Percentiles rank a stretch among this genome's conserved stretches.
Conservation (phyloP, 768 basidiomycete species). For the Dioszegia crocea region DNA sequence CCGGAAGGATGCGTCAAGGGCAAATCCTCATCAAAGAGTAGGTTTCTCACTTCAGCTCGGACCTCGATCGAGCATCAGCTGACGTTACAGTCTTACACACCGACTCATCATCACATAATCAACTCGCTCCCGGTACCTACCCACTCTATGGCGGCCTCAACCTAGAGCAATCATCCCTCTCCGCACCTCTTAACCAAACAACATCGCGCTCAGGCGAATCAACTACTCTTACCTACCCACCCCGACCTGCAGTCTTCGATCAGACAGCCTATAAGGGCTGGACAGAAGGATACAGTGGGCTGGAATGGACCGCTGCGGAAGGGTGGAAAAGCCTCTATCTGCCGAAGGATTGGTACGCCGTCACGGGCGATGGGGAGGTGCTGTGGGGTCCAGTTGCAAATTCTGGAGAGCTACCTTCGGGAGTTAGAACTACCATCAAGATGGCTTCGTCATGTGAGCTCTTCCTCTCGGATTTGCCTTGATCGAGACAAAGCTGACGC, state of each 20-base stretch:
- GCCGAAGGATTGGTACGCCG: slow-evolving; percentile 31
- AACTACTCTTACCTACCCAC: slow-evolving; percentile 17
- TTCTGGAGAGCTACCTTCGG: slow-evolving; percentile 18
- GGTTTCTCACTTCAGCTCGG: not conserved
- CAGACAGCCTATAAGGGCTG: slow-evolving; percentile 13
- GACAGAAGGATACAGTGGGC: not conserved
- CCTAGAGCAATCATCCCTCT: slow-evolving; percentile 4
- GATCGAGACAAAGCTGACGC: not conserved
- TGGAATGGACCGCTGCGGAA: slow-evolving; percentile 3
- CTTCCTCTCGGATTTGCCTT: not conserved
- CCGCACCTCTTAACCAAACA: slow-evolving; percentile 13
- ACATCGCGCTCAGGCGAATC: slow-evolving; percentile 1
- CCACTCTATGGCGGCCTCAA: not conserved
- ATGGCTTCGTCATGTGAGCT: slow-evolving; percentile 29
- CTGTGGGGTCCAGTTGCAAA: slow-evolving; percentile 35
- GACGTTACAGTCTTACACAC: slow-evolving; percentile 5
- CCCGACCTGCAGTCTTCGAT: slow-evolving; percentile 18
- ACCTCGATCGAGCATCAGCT: not conserved
- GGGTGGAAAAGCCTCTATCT: slow-evolving; percentile 32
- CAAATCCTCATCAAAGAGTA: slow-evolving; percentile 16
- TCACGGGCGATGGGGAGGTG: slow-evolving; percentile 24
- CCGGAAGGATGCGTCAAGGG: slow-evolving; percentile 20
- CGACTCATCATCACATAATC: slow-evolving; percentile 1
- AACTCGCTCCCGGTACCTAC: slow-evolving; percentile 12
- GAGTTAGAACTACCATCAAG: slow-evolving; percentile 3